phyloP scores from a whole-genome alignment of 345 rosid species.

The Erodium maritimum region DNA sequence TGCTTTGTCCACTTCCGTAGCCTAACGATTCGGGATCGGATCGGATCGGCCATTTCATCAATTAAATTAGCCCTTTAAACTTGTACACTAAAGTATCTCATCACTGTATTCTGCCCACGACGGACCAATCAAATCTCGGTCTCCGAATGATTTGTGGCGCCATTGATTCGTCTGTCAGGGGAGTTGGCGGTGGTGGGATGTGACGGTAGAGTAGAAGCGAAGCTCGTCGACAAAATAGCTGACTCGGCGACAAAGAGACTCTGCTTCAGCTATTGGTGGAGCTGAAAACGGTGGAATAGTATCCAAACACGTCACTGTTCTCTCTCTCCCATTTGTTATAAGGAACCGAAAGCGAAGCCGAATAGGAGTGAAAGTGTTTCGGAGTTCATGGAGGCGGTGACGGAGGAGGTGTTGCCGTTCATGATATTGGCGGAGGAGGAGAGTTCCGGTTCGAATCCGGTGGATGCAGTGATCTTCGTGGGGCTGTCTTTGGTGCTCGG shows the following conservation, averaged over 20 bases:
- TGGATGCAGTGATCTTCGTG: slow-evolving; percentile 72
- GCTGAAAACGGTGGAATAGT: background rate
- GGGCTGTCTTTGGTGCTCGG: slow-evolving; percentile 69
- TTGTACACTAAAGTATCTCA: too few relatives aligned
- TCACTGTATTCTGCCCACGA: too few relatives aligned
- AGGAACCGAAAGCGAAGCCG: background rate
- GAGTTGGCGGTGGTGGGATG: background rate
- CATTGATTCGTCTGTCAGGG: background rate
- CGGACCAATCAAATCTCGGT: background rate
- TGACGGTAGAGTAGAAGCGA: background rate
- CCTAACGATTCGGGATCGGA: background rate
- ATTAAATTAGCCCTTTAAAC: background rate
- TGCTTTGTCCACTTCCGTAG: background rate
- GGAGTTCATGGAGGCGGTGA: slow-evolving; percentile 17
- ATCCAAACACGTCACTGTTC: background rate
- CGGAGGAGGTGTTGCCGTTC: slow-evolving; percentile 9
- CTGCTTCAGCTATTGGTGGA: background rate
- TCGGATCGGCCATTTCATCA: background rate
- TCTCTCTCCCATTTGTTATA: background rate
- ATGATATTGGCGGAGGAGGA: slow-evolving; percentile 11
- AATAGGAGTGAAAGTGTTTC: background rate
- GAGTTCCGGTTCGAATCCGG: slow-evolving; percentile 23
- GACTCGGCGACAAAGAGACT: background rate
- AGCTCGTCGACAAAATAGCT: background rate
- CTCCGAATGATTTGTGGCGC: background rate